Evolutionary conservation across 768 basidiomycete species (phyloP).

Genomic region (Podaxis rugospora): DNA sequence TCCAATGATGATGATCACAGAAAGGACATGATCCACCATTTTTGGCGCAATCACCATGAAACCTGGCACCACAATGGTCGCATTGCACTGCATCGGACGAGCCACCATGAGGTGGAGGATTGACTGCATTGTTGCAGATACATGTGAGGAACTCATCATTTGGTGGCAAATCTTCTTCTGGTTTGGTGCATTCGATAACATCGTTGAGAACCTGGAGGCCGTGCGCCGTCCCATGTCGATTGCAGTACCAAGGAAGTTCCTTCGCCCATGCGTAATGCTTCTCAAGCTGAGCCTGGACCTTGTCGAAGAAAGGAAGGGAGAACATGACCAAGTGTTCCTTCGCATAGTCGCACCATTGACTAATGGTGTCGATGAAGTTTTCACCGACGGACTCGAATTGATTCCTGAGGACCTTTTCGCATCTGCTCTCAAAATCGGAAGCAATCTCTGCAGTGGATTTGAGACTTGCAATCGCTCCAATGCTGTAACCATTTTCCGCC

Average conservation of each 20-base stretch:
- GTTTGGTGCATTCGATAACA: constrained; percentile 67
- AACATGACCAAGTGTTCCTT: constrained; percentile 71
- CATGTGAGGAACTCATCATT: constrained; percentile 81
- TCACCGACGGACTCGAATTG: constrained; percentile 52
- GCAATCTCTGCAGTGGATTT: constrained; percentile 72
- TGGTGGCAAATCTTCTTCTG: constrained; percentile 77
- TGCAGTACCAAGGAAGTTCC: constrained; percentile 76
- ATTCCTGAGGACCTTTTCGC: constrained; percentile 68
- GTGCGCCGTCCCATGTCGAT: constrained; percentile 60
- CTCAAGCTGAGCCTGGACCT: constrained; percentile 62
- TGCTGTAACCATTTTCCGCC: constrained; percentile 75
- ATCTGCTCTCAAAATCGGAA: constrained; percentile 70
- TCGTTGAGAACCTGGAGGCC: constrained; percentile 66
- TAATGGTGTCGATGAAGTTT: constrained; percentile 69
- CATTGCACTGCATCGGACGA: constrained; percentile 86
- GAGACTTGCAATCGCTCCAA: constrained; percentile 59
- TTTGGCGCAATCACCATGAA: constrained; percentile 81
- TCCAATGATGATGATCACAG: constrained; percentile 91
- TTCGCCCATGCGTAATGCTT: constrained; percentile 69
- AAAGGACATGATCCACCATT: constrained; percentile 91
- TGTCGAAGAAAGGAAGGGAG: constrained; percentile 67
- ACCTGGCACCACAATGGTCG: constrained; percentile 83
- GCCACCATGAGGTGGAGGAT: constrained; percentile 70
- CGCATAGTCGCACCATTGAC: constrained; percentile 70
- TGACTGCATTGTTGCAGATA: constrained; percentile 73